Evolutionary conservation across 345 rosid species (phyloP), one percentile per base, ranked within the genome.

Genomic region (Eucalyptus marginata): DNA sequence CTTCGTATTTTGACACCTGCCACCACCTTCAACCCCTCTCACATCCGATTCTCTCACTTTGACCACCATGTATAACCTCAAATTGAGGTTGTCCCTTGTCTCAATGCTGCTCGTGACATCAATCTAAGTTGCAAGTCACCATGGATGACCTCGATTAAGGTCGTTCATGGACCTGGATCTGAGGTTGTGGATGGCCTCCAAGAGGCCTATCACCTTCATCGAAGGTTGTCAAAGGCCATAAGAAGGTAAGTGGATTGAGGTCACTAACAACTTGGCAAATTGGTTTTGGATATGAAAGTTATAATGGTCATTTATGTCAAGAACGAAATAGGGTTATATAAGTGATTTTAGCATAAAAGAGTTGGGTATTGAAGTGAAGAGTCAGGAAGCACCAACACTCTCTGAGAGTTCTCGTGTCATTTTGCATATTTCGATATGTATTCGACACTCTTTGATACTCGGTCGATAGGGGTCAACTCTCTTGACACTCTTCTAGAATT

Each of bases 331-430:
- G 33, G 36, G 17, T 62, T 62, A 62, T 13, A 4, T 29, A 29
- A 29, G 71, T 62, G 71, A 29, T 62, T 13, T 62, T 62, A 62
- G 71, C 31, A 62, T 62, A 62, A 29, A 62, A 9, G 71, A 62
- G 71, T 62, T 29, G 71, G 36, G 71, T 29, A 62, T 62, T 62
- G 36, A 29, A 29, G 18, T 62, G 17, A 62, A 62, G 24, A 52
- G 56, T 2, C 10, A 7, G 3, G 56, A 52, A 52, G 10, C 24
- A 52, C 9, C 9, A 52, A 52, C 56, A 52, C 9, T 52, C 9
- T 51, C 4, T 0, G 9, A 1, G 10, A 52, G 24, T 52, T 52
- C 9, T 7, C 0, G 10, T 52, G 56, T 52, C 24, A 18, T 52
- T 9, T 52, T 51, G 4, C 18, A 52, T 52, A 52, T 52, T 52